Percentiles rank a stretch among this genome's conserved stretches.
phyloP scores from a whole-genome alignment of 352 stramenopile genomes.

The Pythium utonaiense region DNA sequence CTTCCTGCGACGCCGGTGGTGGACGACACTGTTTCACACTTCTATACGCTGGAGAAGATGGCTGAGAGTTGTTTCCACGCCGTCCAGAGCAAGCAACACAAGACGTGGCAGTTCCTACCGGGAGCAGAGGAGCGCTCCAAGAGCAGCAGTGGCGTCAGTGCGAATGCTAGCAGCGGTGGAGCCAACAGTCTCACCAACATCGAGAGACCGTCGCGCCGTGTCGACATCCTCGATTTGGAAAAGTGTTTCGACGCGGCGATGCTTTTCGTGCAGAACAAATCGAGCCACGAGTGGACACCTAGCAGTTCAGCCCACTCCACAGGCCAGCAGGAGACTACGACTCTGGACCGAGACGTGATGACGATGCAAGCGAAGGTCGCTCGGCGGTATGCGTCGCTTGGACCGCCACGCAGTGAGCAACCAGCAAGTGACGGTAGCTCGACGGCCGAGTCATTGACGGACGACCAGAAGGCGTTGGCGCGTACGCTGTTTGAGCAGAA shows the following conservation, averaged over 20 bases:
- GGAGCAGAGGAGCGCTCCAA: slow-evolving; percentile 60
- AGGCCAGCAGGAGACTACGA: slow-evolving; percentile 39
- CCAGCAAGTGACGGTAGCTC: background rate
- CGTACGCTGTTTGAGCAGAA: slow-evolving; percentile 88
- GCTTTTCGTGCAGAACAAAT: slow-evolving; percentile 49
- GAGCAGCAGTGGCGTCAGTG: slow-evolving; percentile 33
- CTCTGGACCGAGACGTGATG: slow-evolving; percentile 68
- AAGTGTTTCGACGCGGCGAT: slow-evolving; percentile 67
- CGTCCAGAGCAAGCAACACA: slow-evolving; percentile 55
- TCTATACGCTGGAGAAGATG: slow-evolving; percentile 79
- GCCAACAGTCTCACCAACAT: slow-evolving; percentile 47
- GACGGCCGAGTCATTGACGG: background rate
- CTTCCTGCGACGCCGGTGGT: slow-evolving; percentile 13
- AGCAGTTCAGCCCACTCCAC: slow-evolving; percentile 11
- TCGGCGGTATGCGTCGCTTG: slow-evolving; percentile 15
- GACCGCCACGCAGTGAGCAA: background rate
- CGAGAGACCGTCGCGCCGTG: slow-evolving; percentile 54
- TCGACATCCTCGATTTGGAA: slow-evolving; percentile 69
- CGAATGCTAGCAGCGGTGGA: slow-evolving; percentile 27
- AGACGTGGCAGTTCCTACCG: slow-evolving; percentile 72
- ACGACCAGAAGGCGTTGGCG: slow-evolving; percentile 39
- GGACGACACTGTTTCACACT: slow-evolving; percentile 48
- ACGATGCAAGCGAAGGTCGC: slow-evolving; percentile 44
- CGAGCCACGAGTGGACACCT: background rate
- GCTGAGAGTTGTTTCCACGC: slow-evolving; percentile 67